A percentile compares a stretch with the other conserved stretches of the same genome.
These are phyloP conservation scores for Saturnispora dispora DNA, from an alignment of 805 yeast species.

Conservation along the genomic window DNA sequence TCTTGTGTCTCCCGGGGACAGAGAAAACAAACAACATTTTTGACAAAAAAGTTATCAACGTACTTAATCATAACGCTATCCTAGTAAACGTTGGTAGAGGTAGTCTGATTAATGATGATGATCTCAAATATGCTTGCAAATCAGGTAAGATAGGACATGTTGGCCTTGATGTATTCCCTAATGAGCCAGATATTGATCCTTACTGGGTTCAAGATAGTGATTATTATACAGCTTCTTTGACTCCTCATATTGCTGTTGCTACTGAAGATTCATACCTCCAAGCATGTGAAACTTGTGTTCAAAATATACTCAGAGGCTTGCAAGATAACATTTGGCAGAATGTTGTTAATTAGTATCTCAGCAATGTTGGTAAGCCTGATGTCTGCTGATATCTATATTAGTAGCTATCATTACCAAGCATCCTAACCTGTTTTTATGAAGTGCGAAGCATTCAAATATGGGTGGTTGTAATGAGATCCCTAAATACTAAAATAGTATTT, in stretches of 20 bases:
- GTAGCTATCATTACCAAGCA: too few relatives aligned
- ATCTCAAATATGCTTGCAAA: slow-evolving; percentile 49
- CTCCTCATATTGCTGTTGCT: slow-evolving; percentile 69
- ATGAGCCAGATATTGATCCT: slow-evolving; percentile 44
- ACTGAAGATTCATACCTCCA: slow-evolving; percentile 46
- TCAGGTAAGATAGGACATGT: slow-evolving; percentile 53
- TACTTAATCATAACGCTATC: slow-evolving; percentile 46
- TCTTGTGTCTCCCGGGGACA: slow-evolving; percentile 59
- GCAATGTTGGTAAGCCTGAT: too few relatives aligned
- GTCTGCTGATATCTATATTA: too few relatives aligned
- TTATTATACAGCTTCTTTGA: slow-evolving; percentile 35
- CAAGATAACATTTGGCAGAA: slow-evolving; percentile 22
- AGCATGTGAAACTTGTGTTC: slow-evolving; percentile 44
- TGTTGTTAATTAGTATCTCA: slow-evolving; percentile 6
- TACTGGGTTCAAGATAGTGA: slow-evolving; percentile 9
- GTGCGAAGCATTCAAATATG: too few relatives aligned
- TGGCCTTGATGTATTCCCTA: slow-evolving; percentile 64
- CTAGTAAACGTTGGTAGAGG: slow-evolving; percentile 76
- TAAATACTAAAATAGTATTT: too few relatives aligned
- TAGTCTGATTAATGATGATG: slow-evolving; percentile 56
- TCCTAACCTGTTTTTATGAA: too few relatives aligned
- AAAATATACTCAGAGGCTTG: slow-evolving; percentile 42
- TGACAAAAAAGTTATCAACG: slow-evolving; percentile 36
- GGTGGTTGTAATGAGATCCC: too few relatives aligned
- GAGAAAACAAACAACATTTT: slow-evolving; percentile 48